phyloP scores from a whole-genome alignment of 2,329 filamentous ascomycete genomes.

The Podosphaera fusca region DNA sequence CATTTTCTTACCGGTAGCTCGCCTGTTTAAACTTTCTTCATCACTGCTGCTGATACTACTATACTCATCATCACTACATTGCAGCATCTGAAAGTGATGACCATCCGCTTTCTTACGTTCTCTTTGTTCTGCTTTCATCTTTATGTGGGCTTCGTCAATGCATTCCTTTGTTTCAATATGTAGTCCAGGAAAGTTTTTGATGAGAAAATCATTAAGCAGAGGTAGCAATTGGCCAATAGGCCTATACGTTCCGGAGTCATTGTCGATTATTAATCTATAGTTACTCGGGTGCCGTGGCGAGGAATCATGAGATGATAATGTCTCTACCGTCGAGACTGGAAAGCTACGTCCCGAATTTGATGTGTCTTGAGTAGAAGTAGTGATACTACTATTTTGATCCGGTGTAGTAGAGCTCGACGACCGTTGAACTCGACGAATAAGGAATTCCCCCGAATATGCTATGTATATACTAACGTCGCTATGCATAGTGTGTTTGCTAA shows the following conservation, averaged over 20 bases:
- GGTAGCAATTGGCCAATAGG: slow-evolving; percentile 61
- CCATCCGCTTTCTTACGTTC: slow-evolving; percentile 47
- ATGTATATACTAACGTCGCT: slow-evolving; percentile 80
- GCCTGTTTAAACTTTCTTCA: slow-evolving; percentile 16
- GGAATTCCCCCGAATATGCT: slow-evolving; percentile 82
- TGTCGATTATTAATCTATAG: slow-evolving; percentile 85
- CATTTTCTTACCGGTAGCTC: slow-evolving; percentile 13
- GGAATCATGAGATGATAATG: slow-evolving; percentile 18
- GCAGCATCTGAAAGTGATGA: slow-evolving; percentile 27
- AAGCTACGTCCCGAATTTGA: slow-evolving; percentile 18
- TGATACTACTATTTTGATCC: slow-evolving; percentile 5
- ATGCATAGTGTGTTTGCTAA: slow-evolving; percentile 95
- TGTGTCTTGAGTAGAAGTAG: no score
- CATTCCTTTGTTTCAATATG: slow-evolving; percentile 54
- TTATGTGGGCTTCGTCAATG: slow-evolving; percentile 48
- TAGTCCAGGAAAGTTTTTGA: slow-evolving; percentile 53
- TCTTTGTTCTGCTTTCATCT: slow-evolving; percentile 55
- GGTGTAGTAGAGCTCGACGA: slow-evolving; percentile 21
- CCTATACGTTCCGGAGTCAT: slow-evolving; percentile 82
- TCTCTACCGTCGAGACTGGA: slow-evolving; percentile 22
- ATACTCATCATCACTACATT: slow-evolving; percentile 22
- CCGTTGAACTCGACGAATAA: slow-evolving; percentile 47
- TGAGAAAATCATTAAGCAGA: slow-evolving; percentile 44
- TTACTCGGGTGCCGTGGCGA: slow-evolving; percentile 24
- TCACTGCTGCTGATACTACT: slow-evolving; percentile 12